Conservation (phyloP, 2,329 filamentous ascomycete genomes). For the Lanzia echinophila region DNA sequence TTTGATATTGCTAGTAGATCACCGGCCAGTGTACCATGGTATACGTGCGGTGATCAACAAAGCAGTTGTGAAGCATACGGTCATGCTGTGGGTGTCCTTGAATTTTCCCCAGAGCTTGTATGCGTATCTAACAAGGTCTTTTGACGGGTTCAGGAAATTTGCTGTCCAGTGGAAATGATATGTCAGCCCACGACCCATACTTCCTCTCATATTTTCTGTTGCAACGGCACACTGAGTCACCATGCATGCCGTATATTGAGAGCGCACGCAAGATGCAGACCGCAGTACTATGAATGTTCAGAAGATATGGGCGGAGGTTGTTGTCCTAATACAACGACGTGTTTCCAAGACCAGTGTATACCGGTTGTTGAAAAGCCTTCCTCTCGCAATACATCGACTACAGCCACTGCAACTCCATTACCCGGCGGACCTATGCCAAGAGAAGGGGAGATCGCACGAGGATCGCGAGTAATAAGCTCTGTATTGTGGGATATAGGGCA, state of each 20-base stretch:
- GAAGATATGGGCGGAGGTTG: constrained; percentile 23
- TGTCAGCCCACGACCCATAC: constrained; percentile 21
- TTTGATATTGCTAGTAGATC: constrained; percentile 3
- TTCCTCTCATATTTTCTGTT: constrained; percentile 25
- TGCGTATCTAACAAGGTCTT: neutral
- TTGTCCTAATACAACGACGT: constrained; percentile 17
- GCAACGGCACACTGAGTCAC: constrained; percentile 17
- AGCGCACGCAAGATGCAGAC: constrained; percentile 20
- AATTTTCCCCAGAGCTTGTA: too few relatives aligned
- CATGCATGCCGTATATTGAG: constrained; percentile 17
- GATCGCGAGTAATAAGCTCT: constrained; percentile 7
- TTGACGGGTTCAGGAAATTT: constrained; percentile 20
- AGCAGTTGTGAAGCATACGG: constrained; percentile 24
- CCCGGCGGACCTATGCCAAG: constrained; percentile 14
- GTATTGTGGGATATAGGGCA: constrained; percentile 11
- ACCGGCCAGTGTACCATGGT: constrained; percentile 20
- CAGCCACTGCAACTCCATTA: constrained; percentile 19
- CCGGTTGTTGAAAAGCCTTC: constrained; percentile 14
- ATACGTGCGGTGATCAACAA: constrained; percentile 27
- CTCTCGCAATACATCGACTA: constrained; percentile 9
- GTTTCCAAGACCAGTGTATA: constrained; percentile 8
- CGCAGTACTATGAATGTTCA: constrained; percentile 20
- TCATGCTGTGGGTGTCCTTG: constrained; percentile 20
- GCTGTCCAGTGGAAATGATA: constrained; percentile 24
- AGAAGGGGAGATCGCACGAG: constrained; percentile 23